phyloP scores from a whole-genome alignment of 192 early-diverging fungal species.

The Cladochytrium replicatum region DNA sequence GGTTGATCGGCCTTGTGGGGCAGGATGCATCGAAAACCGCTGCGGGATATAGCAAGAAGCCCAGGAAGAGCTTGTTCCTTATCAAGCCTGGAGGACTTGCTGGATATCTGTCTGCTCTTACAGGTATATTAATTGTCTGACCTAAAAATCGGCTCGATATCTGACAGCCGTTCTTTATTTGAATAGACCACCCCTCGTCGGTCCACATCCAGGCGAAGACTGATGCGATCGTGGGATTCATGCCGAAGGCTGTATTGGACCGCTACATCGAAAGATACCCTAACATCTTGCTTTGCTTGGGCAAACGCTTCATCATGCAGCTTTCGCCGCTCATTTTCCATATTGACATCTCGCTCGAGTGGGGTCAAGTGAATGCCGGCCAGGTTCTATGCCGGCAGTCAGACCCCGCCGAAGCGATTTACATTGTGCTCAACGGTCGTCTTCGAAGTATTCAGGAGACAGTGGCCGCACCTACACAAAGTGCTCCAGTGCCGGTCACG shows the following conservation, averaged over 20 bases:
- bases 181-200: slow-evolving; percentile 69
- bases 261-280: slow-evolving; percentile 80
- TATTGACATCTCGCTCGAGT: slow-evolving; percentile 63
- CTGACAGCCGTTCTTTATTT: not conserved
- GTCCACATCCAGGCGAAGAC: slow-evolving; percentile 74
- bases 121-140: slow-evolving; percentile 32
- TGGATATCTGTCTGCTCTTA: slow-evolving; percentile 87
- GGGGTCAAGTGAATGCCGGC: slow-evolving; percentile 88
- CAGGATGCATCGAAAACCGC: slow-evolving; percentile 1
- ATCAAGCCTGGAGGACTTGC: slow-evolving; percentile 80
- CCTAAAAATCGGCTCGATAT: not conserved
- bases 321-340: slow-evolving; percentile 70
- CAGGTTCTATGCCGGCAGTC: slow-evolving; percentile 86
- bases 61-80: slow-evolving; percentile 48
- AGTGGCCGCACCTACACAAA: slow-evolving; percentile 3
- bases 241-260: slow-evolving; percentile 75
- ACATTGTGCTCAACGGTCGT: slow-evolving; percentile 88
- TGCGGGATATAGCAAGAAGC: too few species aligned
- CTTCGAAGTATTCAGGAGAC: slow-evolving; percentile 73
- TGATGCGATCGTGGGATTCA: slow-evolving; percentile 73
- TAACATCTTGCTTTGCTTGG: slow-evolving; percentile 69
- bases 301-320: slow-evolving; percentile 71
- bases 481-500: not conserved
- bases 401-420: slow-evolving; percentile 78
- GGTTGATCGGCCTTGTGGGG: not conserved